These are phyloP conservation scores for Bipolaris bicolor DNA, from an alignment of 2,329 filamentous ascomycete species.

Conservation along the genomic window DNA sequence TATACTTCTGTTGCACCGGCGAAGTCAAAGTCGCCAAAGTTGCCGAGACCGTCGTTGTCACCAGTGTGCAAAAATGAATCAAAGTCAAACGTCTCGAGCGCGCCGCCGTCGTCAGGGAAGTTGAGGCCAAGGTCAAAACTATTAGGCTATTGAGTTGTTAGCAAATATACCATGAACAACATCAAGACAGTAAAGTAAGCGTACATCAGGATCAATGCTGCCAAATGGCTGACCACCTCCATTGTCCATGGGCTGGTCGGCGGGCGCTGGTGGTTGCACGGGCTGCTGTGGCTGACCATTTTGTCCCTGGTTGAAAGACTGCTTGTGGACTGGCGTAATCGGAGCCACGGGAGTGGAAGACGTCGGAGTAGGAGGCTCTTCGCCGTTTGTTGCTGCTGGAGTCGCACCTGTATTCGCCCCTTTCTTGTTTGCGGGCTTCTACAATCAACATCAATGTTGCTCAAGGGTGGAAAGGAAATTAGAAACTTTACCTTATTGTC, in stretches of 20 bases:
- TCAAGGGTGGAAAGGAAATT: conserved; percentile 24
- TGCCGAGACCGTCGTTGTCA: conserved; percentile 51
- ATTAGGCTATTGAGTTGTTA: conserved; percentile 40
- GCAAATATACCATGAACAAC: conserved; percentile 23
- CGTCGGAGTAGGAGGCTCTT: conserved; percentile 56
- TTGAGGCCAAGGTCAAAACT: conserved; percentile 50
- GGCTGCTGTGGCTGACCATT: conserved; percentile 43
- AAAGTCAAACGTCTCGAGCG: conserved; percentile 71
- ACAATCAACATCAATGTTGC: conserved; percentile 46
- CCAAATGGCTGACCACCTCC: conserved; percentile 47
- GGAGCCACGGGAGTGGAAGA: conserved; percentile 57
- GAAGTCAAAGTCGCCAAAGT: conserved; percentile 45
- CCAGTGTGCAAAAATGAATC: conserved; percentile 68
- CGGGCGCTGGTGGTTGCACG: conserved; percentile 42
- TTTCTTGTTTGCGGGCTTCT: conserved; percentile 51
- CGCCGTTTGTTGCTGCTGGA: conserved; percentile 51
- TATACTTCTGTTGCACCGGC: conserved; percentile 40
- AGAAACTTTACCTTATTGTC: conserved; percentile 70
- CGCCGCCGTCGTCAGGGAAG: conserved; percentile 63
- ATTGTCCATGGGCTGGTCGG: conserved; percentile 46
- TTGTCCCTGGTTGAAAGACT: conserved; percentile 46
- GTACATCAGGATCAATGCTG: conserved; percentile 47
- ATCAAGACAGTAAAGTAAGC: conserved; percentile 12
- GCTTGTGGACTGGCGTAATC: conserved; percentile 53
- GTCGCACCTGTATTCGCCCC: conserved; percentile 48